These are phyloP conservation scores for Alternaria conjuncta DNA, from an alignment of 2,329 filamentous ascomycete genomes.

Conservation along the genomic window DNA sequence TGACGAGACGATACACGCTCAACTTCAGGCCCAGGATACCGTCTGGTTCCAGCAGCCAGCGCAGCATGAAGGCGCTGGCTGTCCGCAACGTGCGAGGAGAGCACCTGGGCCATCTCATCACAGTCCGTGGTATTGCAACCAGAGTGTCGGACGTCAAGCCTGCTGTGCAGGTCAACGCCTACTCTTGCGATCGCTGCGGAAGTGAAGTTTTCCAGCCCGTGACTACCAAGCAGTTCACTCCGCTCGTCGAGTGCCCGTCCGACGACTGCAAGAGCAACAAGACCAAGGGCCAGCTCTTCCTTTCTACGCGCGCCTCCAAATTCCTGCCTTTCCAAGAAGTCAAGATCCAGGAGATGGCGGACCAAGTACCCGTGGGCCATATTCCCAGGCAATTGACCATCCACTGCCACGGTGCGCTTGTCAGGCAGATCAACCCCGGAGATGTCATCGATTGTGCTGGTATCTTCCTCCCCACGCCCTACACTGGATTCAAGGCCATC, in stretches of 20 bases:
- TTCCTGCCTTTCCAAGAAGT: constrained; percentile 98
- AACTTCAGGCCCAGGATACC: constrained; percentile 93
- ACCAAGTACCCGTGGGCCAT: constrained; percentile 97
- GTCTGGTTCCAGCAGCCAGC: constrained; percentile 68
- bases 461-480: constrained; percentile 95
- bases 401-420: constrained; percentile 85
- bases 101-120: constrained; percentile 91
- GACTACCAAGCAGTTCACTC: constrained; percentile 87
- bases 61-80: constrained; percentile 71
- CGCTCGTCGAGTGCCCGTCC: constrained; percentile 85
- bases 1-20: constrained; percentile 91
- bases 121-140: constrained; percentile 90
- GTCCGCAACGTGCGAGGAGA: constrained; percentile 93
- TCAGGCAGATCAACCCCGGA: constrained; percentile 87
- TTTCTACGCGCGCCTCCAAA: constrained; percentile 94
- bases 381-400: constrained; percentile 92
- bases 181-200: constrained; percentile 95
- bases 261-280: constrained; percentile 90
- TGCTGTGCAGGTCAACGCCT: constrained; percentile 95
- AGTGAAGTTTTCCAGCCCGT: constrained; percentile 98
- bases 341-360: constrained; percentile 99
- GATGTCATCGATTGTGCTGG: constrained; percentile 94
- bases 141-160: constrained; percentile 98
- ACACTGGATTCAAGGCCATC: constrained; percentile 99
- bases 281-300: constrained; percentile 89